A percentile compares a stretch with the other conserved stretches of the same genome.
phyloP scores from a whole-genome alignment of 2,329 filamentous ascomycete species.

The Cordyceps fumosorosea region DNA sequence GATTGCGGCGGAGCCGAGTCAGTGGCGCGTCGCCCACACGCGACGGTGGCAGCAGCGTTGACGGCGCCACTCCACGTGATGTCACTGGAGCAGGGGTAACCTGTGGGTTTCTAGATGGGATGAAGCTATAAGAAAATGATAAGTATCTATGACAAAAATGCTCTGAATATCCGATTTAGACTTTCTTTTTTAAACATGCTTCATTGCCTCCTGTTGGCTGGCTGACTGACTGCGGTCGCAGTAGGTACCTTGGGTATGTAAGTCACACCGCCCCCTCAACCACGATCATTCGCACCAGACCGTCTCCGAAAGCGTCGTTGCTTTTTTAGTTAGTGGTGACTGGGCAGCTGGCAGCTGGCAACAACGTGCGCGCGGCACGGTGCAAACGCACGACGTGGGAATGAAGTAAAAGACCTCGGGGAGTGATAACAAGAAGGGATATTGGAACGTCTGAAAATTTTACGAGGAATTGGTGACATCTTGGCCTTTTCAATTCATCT shows the following conservation, averaged over 20 bases:
- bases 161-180: not conserved
- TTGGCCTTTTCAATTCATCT: not conserved
- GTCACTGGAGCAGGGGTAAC: not conserved
- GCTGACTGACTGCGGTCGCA: no score
- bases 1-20: not conserved
- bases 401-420: not conserved
- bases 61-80: conserved; percentile 8
- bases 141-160: not conserved
- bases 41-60: not conserved
- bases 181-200: no score
- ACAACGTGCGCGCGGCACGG: conserved; percentile 1
- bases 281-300: not conserved
- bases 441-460: no score
- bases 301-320: not conserved
- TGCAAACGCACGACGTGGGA: not conserved
- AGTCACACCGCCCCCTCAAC: not conserved
- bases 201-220: no score
- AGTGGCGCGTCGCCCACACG: conserved; percentile 5
- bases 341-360: not conserved
- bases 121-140: not conserved
- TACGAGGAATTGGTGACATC: not conserved
- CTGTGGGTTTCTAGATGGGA: not conserved
- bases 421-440: not conserved
- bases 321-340: not conserved
- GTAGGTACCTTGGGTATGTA: no score